Percentiles rank a stretch among this genome's conserved stretches.
phyloP scores from a whole-genome alignment of 2,329 filamentous ascomycete species.

The Ophiostoma populinum region DNA sequence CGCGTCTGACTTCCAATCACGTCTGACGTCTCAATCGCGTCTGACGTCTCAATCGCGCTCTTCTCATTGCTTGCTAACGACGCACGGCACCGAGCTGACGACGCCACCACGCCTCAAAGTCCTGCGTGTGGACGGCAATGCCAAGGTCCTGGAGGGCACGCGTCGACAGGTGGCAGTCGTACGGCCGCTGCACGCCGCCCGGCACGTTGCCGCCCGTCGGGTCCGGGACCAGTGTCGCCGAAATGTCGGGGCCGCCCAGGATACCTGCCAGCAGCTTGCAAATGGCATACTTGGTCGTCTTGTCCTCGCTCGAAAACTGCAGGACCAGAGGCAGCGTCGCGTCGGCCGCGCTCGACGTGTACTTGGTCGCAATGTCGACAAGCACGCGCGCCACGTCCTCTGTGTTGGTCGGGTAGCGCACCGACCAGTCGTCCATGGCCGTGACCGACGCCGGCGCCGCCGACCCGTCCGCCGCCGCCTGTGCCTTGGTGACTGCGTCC shows the following conservation, averaged over 20 bases:
- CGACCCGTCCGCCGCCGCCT: constrained; percentile 22
- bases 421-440: constrained; percentile 74
- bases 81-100: constrained; percentile 42
- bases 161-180: constrained; percentile 76
- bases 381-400: constrained; percentile 64
- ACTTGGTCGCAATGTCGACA: constrained; percentile 50
- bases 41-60: too few relatives aligned
- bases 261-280: constrained; percentile 63
- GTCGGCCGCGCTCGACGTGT: constrained; percentile 19
- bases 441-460: constrained; percentile 36
- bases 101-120: constrained; percentile 72
- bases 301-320: constrained; percentile 77
- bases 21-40: too few relatives aligned
- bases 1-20: too few relatives aligned
- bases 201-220: constrained; percentile 55
- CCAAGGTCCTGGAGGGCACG: constrained; percentile 53
- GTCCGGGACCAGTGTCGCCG: constrained; percentile 47
- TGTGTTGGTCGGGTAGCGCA: constrained; percentile 76
- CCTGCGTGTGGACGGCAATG: constrained; percentile 54
- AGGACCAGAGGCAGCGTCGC: constrained; percentile 47
- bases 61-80: too few relatives aligned
- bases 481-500: constrained; percentile 57
- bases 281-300: constrained; percentile 80
- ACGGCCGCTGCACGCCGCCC: constrained; percentile 60
- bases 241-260: constrained; percentile 52